These are phyloP conservation scores for Ophiostoma sp. DNA, from an alignment of 2,329 filamentous ascomycete genomes.

Conservation along the genomic window DNA sequence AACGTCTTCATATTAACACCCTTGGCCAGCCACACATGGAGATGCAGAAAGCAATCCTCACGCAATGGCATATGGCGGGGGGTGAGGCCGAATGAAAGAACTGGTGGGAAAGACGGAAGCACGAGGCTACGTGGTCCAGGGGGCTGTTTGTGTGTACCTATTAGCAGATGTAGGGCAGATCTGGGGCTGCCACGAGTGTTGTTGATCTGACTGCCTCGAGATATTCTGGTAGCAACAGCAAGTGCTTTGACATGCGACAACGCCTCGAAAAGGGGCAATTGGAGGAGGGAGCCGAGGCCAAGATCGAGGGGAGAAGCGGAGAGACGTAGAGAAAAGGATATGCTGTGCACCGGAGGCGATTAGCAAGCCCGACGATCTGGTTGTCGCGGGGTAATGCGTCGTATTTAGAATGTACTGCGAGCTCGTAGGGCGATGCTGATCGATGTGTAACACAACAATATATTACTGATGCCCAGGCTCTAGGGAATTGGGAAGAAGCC, in stretches of 20 bases:
- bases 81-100: background rate
- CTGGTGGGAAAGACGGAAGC: background rate
- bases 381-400: background rate
- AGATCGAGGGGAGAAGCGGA: background rate
- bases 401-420: too few relatives aligned
- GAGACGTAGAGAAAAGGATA: background rate
- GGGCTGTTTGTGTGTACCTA: background rate
- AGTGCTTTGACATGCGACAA: background rate
- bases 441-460: background rate
- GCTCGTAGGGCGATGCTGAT: background rate
- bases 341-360: background rate
- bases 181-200: background rate
- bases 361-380: background rate
- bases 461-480: background rate
- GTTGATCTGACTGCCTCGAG: background rate
- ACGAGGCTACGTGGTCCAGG: background rate
- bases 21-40: background rate
- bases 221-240: background rate
- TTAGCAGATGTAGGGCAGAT: background rate
- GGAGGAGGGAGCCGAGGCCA: background rate
- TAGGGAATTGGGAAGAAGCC: background rate
- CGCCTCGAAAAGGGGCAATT: background rate
- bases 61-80: background rate
- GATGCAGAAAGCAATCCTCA: background rate
- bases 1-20: background rate